These are phyloP conservation scores for Obelidium mucronatum DNA, from an alignment of 192 early-diverging fungal genomes.

Conservation along the genomic window DNA sequence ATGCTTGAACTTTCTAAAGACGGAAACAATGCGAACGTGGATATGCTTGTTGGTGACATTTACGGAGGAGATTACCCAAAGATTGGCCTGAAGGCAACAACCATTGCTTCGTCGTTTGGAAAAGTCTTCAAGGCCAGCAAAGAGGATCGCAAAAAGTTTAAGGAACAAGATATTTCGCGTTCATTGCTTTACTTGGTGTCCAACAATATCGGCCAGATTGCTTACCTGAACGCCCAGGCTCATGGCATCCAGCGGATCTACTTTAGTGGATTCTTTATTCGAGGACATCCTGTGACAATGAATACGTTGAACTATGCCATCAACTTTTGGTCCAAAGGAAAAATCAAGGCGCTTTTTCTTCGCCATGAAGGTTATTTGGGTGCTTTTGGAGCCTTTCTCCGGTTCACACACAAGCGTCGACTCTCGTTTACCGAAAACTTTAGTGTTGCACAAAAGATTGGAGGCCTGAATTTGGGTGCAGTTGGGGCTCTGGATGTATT, in stretches of 20 bases:
- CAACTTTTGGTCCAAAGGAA: constrained; percentile 96
- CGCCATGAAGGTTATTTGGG: constrained; percentile 98
- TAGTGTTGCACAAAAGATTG: constrained; percentile 64
- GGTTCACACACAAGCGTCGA: constrained; percentile 17
- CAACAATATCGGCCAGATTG: constrained; percentile 99
- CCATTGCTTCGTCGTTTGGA: constrained; percentile 95
- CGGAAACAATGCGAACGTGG: constrained; percentile 92
- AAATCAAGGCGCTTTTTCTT: constrained; percentile 92
- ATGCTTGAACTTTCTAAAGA: constrained; percentile 81
- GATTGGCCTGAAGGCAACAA: constrained; percentile 91
- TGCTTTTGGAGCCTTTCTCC: constrained; percentile 87
- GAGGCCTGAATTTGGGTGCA: constrained; percentile 53
- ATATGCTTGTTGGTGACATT: constrained; percentile 88
- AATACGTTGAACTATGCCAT: constrained; percentile 96
- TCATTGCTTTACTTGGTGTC: constrained; percentile 95
- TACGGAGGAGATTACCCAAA: constrained; percentile 82
- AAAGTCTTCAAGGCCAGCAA: constrained; percentile 91
- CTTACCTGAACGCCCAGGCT: constrained; percentile 93
- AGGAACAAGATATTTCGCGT: constrained; percentile 83
- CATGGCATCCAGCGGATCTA: constrained; percentile 91
- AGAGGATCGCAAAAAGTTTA: constrained; percentile 68
- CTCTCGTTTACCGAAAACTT: constrained; percentile 90
- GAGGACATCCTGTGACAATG: constrained; percentile 97
- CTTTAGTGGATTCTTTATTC: constrained; percentile 98
- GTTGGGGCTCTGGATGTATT: constrained; percentile 74